Evolutionary conservation across 75 land plant species (phyloP).

Genomic region (Picea glauca): DNA sequence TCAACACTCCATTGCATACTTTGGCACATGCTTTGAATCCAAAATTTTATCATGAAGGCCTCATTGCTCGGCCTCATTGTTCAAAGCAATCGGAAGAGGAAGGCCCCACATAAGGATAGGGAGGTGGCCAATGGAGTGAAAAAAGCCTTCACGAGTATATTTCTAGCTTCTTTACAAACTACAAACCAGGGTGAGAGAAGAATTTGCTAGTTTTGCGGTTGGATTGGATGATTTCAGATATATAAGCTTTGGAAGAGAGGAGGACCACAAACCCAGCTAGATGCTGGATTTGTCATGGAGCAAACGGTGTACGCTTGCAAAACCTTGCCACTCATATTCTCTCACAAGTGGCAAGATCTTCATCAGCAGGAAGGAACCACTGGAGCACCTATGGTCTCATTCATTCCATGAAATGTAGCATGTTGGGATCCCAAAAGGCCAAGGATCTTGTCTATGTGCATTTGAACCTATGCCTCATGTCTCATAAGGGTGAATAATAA

Average conservation of each 20-base stretch:
- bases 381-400: background rate
- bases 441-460: background rate
- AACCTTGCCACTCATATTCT: background rate
- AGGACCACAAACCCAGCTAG: background rate
- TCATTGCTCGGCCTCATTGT: too few species aligned
- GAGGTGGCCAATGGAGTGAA: too few species aligned
- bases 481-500: background rate
- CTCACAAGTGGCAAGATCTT: background rate
- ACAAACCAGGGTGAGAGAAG: too few species aligned
- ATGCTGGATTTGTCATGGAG: background rate
- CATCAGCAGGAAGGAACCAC: background rate
- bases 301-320: background rate
- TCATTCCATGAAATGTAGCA: background rate
- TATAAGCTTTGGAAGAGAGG: background rate
- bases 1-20: too few species aligned
- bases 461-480: background rate
- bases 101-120: too few species aligned
- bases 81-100: too few species aligned
- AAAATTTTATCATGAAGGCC: too few species aligned
- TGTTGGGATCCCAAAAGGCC: background rate
- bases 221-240: background rate
- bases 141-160: too few species aligned
- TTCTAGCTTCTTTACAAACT: too few species aligned
- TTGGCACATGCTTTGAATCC: too few species aligned
- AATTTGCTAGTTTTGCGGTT: too few species aligned